phyloP scores from a whole-genome alignment of 2,329 filamentous ascomycete genomes.

The Monosporascus sp. region DNA sequence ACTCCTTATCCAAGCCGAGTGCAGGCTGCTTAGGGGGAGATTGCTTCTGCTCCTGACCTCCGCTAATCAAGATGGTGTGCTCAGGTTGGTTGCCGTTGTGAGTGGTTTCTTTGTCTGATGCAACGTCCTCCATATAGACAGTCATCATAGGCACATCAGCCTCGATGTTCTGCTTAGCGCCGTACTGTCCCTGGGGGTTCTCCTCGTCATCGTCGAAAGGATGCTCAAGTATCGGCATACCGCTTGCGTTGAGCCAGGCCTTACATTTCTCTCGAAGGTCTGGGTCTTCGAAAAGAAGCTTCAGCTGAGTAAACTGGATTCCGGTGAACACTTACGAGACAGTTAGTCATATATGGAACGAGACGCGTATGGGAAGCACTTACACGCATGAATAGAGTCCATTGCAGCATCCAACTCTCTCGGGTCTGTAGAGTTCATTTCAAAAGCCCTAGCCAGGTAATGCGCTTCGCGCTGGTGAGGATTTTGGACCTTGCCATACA shows the following conservation, averaged over 20 bases:
- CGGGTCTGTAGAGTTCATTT: not conserved
- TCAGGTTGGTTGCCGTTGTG: not conserved
- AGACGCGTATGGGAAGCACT: not conserved
- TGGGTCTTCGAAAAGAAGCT: conserved; percentile 11
- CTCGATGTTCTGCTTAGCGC: not conserved
- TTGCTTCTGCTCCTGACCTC: not conserved
- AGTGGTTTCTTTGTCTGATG: not conserved
- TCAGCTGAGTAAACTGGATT: conserved; percentile 11
- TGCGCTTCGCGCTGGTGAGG: not conserved
- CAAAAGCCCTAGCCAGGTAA: not conserved
- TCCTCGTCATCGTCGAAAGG: not conserved
- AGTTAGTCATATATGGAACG: conserved; percentile 4
- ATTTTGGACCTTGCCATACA: not conserved
- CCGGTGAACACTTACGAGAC: conserved; percentile 12
- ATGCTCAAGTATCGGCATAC: conserved; percentile 7
- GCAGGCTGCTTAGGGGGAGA: not conserved
- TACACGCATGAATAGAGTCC: not conserved
- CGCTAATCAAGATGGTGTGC: not conserved
- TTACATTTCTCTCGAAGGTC: conserved; percentile 9
- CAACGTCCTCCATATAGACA: not conserved
- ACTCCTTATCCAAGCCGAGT: not conserved
- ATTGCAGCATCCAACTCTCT: not conserved
- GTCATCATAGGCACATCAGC: not conserved
- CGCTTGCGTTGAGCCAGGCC: conserved; percentile 15
- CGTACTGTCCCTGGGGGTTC: not conserved